Evolutionary conservation across 2,329 filamentous ascomycete genomes (phyloP).

Genomic region (Aplosporella prunicola): DNA sequence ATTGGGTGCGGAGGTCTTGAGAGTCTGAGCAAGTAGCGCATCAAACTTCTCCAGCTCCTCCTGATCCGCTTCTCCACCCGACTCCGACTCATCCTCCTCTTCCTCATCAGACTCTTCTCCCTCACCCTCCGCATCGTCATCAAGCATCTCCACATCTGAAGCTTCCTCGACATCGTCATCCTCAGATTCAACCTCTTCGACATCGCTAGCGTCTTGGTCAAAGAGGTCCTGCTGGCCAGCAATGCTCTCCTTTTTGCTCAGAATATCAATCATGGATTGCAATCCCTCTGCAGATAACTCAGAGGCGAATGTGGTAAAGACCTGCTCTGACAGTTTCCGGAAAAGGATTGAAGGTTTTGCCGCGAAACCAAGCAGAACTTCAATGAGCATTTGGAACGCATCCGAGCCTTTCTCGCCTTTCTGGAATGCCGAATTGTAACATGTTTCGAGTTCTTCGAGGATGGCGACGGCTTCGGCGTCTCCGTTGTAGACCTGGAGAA

Average conservation of each 20-base stretch:
- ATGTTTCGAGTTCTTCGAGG: conserved; percentile 70
- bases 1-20: conserved; percentile 55
- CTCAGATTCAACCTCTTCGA: conserved; percentile 33
- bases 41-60: conserved; percentile 56
- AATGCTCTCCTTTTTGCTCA: conserved; percentile 69
- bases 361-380: conserved; percentile 83
- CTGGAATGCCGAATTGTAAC: conserved; percentile 35
- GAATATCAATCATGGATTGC: conserved; percentile 56
- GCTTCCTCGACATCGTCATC: conserved; percentile 36
- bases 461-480: conserved; percentile 78
- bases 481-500: conserved; percentile 84
- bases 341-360: conserved; percentile 77
- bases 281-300: conserved; percentile 66
- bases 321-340: conserved; percentile 76
- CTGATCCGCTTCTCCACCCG: conserved; percentile 32
- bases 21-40: conserved; percentile 64
- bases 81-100: conserved; percentile 17
- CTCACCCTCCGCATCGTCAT: conserved; percentile 21
- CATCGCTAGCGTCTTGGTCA: conserved; percentile 45
- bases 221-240: conserved; percentile 83
- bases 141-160: conserved; percentile 37
- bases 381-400: conserved; percentile 63
- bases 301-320: conserved; percentile 72
- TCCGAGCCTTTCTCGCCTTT: conserved; percentile 29
- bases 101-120: conserved; percentile 16